Evolutionary conservation across 176 grass and related monocot species (phyloP).

Genomic region (Raddia distichophylla): DNA sequence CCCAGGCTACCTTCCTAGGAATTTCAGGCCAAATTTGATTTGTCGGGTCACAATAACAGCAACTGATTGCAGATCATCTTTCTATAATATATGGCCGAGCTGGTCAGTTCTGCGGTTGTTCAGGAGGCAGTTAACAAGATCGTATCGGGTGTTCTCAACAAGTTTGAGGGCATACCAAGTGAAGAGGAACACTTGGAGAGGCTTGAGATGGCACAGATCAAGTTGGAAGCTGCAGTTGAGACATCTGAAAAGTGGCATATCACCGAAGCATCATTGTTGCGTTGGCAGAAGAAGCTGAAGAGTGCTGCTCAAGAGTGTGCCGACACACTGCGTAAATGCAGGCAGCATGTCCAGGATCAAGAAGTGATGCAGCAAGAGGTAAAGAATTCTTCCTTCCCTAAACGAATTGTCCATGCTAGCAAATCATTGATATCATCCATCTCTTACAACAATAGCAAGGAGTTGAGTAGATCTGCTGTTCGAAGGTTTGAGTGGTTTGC

Average conservation of each 20-base stretch:
- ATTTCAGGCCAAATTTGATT: too few species aligned
- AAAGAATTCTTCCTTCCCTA: not conserved
- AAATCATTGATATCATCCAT: not conserved
- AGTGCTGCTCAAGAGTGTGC: conserved; percentile 1
- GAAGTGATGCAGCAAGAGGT: not conserved
- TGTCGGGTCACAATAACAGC: too few species aligned
- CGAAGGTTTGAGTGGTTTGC: conserved; percentile 7
- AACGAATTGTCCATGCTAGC: not conserved
- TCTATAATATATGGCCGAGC: not conserved
- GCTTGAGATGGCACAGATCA: conserved; percentile 27
- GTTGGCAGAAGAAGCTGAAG: too few species aligned
- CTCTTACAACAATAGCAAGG: not conserved
- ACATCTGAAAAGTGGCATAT: conserved; percentile 6
- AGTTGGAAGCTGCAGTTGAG: conserved; percentile 25
- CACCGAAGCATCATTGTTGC: too few species aligned
- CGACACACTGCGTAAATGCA: not conserved
- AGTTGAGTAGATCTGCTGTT: not conserved
- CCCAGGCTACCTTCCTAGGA: too few species aligned
- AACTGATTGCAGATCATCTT: too few species aligned
- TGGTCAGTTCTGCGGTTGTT: not conserved
- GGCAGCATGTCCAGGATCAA: not conserved
- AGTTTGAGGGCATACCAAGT: not conserved
- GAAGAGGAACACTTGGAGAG: not conserved
- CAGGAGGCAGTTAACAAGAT: not conserved
- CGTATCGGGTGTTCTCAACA: not conserved